phyloP scores from a whole-genome alignment of 2,329 filamentous ascomycete species.

The Leptographium wingfieldii region DNA sequence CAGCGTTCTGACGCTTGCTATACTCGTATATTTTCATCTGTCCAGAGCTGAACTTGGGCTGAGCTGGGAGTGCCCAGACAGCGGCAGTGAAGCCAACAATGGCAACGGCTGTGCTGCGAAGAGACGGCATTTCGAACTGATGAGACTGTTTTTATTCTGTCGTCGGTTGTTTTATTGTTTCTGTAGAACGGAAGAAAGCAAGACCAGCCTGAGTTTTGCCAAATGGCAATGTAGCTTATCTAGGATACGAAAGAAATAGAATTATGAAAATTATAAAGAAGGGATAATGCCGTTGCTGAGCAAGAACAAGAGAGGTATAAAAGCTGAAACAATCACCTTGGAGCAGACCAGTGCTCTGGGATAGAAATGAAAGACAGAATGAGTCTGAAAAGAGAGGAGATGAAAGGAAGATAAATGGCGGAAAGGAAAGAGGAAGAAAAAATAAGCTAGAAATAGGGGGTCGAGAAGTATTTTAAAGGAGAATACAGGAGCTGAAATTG shows the following conservation, averaged over 20 bases:
- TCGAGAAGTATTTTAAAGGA: neutral
- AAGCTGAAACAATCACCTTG: constrained; percentile 13
- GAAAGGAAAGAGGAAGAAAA: neutral
- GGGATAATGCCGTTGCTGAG: constrained; percentile 5
- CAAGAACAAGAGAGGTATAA: constrained; percentile 5
- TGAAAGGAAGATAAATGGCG: constrained; percentile 3
- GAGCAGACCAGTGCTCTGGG: constrained; percentile 41
- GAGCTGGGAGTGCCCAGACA: constrained; percentile 33
- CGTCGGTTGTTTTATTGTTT: constrained; percentile 14
- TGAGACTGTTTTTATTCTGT: constrained; percentile 10
- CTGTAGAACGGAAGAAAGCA: constrained; percentile 16
- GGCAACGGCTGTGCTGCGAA: constrained; percentile 30
- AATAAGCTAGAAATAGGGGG: neutral
- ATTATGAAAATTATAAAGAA: constrained; percentile 13
- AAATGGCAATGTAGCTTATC: constrained; percentile 15
- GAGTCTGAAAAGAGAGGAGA: constrained; percentile 7
- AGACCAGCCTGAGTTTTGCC: constrained; percentile 27
- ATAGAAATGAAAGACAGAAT: constrained; percentile 20
- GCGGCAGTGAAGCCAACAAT: constrained; percentile 32
- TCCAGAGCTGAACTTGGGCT: constrained; percentile 27
- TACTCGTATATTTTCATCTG: constrained; percentile 34
- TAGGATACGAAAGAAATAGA: constrained; percentile 20
- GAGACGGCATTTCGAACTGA: constrained; percentile 27
- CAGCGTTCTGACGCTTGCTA: constrained; percentile 37
- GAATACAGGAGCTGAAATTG: neutral